Evolutionary conservation across 352 stramenopile genomes (phyloP).

Genomic region (Phytophthora aleatoria): DNA sequence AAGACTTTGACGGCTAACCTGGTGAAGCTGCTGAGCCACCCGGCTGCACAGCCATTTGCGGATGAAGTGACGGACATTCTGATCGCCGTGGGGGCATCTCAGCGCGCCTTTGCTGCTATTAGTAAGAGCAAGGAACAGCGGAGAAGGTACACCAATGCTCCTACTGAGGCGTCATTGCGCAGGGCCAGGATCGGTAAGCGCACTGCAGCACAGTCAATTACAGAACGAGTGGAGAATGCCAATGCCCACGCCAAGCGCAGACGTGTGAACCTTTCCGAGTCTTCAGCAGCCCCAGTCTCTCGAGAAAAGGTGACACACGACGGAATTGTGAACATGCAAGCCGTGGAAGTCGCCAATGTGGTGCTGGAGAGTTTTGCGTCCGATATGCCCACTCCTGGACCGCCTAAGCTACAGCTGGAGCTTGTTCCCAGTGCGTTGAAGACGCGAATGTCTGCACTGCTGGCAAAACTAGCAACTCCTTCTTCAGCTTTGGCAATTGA

Average conservation of each 20-base stretch:
- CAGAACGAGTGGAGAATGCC: constrained; percentile 66
- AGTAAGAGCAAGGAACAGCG: constrained; percentile 82
- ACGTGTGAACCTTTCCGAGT: constrained; percentile 37
- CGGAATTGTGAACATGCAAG: constrained; percentile 77
- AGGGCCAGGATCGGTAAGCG: constrained; percentile 72
- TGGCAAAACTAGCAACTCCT: constrained; percentile 71
- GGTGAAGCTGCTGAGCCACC: constrained; percentile 72
- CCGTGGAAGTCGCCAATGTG: constrained; percentile 69
- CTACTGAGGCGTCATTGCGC: constrained; percentile 68
- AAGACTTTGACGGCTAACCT: constrained; percentile 72
- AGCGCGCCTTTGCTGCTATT: constrained; percentile 77
- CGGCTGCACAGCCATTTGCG: constrained; percentile 54
- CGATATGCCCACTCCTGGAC: constrained; percentile 54
- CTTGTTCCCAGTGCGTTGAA: constrained; percentile 80
- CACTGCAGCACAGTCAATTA: constrained; percentile 60
- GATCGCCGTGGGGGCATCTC: constrained; percentile 69
- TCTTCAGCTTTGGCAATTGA: constrained; percentile 79
- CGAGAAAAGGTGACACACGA: constrained; percentile 63
- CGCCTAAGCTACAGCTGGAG: constrained; percentile 60
- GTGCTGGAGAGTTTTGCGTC: constrained; percentile 71
- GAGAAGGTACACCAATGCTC: constrained; percentile 74
- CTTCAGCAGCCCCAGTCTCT: constrained; percentile 27
- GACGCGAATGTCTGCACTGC: constrained; percentile 57
- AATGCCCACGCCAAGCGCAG: constrained; percentile 55
- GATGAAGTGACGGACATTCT: constrained; percentile 80